A percentile compares a stretch with the other conserved stretches of the same genome.
phyloP scores from a whole-genome alignment of 371 early-diverging fungal species.

The Phascolomyces articulosus region DNA sequence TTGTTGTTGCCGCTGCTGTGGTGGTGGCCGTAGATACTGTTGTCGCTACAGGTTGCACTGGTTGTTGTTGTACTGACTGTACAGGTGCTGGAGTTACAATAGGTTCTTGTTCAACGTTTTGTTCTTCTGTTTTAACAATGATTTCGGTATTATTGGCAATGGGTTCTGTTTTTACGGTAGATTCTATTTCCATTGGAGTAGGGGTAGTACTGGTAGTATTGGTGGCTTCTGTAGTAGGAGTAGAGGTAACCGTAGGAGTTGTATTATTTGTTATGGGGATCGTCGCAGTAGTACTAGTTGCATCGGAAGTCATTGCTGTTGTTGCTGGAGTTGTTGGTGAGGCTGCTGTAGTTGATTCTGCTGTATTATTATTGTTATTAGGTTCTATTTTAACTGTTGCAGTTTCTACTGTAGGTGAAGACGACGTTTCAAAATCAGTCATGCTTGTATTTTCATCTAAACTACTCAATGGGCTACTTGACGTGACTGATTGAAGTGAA shows the following conservation, averaged over 20 bases:
- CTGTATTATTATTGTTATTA: too few relatives aligned
- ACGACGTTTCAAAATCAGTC: constrained; percentile 2
- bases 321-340: not conserved
- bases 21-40: not conserved
- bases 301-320: not conserved
- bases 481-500: constrained; percentile 1
- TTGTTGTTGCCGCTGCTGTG: constrained; percentile 8
- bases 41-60: too few relatives aligned
- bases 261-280: too few relatives aligned
- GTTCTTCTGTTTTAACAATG: constrained; percentile 2
- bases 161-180: not conserved
- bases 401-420: not conserved
- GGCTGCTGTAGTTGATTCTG: not conserved
- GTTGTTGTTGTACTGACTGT: not conserved
- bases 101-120: not conserved
- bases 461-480: constrained; percentile 2
- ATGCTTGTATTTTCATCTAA: constrained; percentile 3
- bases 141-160: not conserved
- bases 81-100: not conserved
- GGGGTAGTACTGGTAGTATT: not conserved
- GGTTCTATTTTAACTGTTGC: not conserved
- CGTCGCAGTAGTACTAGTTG: not conserved
- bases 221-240: too few relatives aligned
- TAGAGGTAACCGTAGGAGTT: too few relatives aligned
- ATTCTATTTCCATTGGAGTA: not conserved